phyloP scores from a whole-genome alignment of 768 basidiomycete species.

The Boletus rubescentipes region DNA sequence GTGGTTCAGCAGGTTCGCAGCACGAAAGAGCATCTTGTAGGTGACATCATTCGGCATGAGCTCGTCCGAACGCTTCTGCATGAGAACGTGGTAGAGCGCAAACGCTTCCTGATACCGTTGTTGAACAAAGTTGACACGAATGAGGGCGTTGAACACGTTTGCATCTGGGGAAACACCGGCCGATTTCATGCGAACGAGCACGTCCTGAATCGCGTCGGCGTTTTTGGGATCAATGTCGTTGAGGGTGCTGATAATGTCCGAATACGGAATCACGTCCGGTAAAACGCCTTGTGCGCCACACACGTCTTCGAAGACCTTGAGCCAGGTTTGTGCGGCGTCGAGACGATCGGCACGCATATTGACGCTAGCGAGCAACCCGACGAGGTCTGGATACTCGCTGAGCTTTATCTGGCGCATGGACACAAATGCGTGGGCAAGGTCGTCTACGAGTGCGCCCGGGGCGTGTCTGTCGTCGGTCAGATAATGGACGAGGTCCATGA shows the following conservation, averaged over 20 bases:
- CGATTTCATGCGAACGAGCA: slow-evolving; percentile 41
- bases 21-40: slow-evolving; percentile 44
- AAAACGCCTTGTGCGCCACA: slow-evolving; percentile 18
- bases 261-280: slow-evolving; percentile 34
- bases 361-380: slow-evolving; percentile 39
- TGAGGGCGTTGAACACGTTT: slow-evolving; percentile 48
- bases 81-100: slow-evolving; percentile 42
- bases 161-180: slow-evolving; percentile 39
- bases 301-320: slow-evolving; percentile 25
- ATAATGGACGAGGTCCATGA: slow-evolving; percentile 29
- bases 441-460: slow-evolving; percentile 19
- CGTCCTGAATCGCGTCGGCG: slow-evolving; percentile 29
- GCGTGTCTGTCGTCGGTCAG: slow-evolving; percentile 15
- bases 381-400: slow-evolving; percentile 31
- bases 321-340: slow-evolving; percentile 31
- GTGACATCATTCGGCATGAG: slow-evolving; percentile 44
- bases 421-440: slow-evolving; percentile 21
- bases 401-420: slow-evolving; percentile 18
- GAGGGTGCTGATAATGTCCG: slow-evolving; percentile 39
- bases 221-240: slow-evolving; percentile 32
- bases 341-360: slow-evolving; percentile 35
- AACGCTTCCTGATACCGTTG: slow-evolving; percentile 39
- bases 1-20: slow-evolving; percentile 17
- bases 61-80: slow-evolving; percentile 29
- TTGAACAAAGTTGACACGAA: slow-evolving; percentile 38